These are phyloP conservation scores for Lolium perenne DNA, from an alignment of 176 grass and related monocot species.

Conservation along the genomic window DNA sequence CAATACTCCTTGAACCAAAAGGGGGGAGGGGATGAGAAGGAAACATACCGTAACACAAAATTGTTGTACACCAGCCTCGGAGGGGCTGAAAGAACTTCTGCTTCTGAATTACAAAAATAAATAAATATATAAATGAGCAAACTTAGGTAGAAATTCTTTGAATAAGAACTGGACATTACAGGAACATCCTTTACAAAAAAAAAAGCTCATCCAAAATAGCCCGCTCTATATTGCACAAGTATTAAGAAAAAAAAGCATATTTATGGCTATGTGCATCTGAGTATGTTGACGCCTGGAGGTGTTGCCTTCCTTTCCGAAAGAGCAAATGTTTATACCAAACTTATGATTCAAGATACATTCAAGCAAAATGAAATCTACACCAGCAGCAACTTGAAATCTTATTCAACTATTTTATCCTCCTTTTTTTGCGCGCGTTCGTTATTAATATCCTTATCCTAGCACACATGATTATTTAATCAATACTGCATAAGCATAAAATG, in stretches of 20 bases:
- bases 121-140: neutral
- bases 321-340: neutral
- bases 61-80: slow-evolving; percentile 93
- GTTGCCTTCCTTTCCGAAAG: neutral
- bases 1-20: slow-evolving; percentile 19
- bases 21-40: neutral
- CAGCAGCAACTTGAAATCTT: neutral
- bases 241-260: neutral
- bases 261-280: neutral
- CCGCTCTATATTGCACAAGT: neutral
- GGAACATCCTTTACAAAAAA: neutral
- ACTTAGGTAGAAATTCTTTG: slow-evolving; percentile 19
- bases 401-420: neutral
- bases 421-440: neutral
- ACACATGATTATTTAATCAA: neutral
- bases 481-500: neutral
- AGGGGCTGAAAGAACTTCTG: slow-evolving; percentile 92
- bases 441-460: neutral
- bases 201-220: slow-evolving; percentile 6
- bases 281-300: neutral
- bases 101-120: slow-evolving; percentile 64
- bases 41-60: slow-evolving; percentile 81
- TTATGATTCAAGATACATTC: slow-evolving; percentile 18
- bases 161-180: neutral
- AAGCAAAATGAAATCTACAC: neutral